These are phyloP conservation scores for Medicago lupulina DNA, from an alignment of 306 rosid species.

Conservation along the genomic window DNA sequence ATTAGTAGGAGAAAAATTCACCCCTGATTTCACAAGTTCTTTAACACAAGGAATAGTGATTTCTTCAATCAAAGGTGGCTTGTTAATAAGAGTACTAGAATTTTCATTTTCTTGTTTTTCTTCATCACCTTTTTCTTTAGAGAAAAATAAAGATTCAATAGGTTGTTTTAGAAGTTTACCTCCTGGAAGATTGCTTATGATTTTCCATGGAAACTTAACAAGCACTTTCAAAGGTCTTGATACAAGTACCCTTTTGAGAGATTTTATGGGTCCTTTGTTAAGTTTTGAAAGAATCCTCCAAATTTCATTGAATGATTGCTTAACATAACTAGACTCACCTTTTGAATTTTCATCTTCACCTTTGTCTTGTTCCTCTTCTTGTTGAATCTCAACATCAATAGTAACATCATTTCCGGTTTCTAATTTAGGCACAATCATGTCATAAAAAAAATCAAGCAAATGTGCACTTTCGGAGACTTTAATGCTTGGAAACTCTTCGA, in stretches of 20 bases:
- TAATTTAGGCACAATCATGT: conserved; percentile 56
- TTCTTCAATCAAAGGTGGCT: conserved; percentile 71
- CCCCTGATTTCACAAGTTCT: conserved; percentile 53
- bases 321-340: conserved; percentile 36
- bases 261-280: conserved; percentile 54
- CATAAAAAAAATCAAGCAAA: conserved; percentile 69
- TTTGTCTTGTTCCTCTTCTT: conserved; percentile 22
- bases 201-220: conserved; percentile 67
- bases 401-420: conserved; percentile 35
- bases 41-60: conserved; percentile 73
- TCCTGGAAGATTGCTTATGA: conserved; percentile 44
- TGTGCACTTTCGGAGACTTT: conserved; percentile 57
- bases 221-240: conserved; percentile 63
- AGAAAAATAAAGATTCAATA: conserved; percentile 10
- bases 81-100: conserved; percentile 40
- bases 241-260: conserved; percentile 48
- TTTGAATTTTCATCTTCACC: not conserved
- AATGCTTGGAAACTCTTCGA: conserved; percentile 45
- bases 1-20: conserved; percentile 47
- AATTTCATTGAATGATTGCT: conserved; percentile 40
- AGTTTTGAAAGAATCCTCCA: conserved; percentile 65
- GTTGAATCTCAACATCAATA: conserved; percentile 41
- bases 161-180: conserved; percentile 36
- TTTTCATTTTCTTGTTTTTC: conserved; percentile 19
- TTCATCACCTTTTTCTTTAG: conserved; percentile 25